Conservation (phyloP, 2,329 filamentous ascomycete genomes). For the Xylaria multiplex region DNA sequence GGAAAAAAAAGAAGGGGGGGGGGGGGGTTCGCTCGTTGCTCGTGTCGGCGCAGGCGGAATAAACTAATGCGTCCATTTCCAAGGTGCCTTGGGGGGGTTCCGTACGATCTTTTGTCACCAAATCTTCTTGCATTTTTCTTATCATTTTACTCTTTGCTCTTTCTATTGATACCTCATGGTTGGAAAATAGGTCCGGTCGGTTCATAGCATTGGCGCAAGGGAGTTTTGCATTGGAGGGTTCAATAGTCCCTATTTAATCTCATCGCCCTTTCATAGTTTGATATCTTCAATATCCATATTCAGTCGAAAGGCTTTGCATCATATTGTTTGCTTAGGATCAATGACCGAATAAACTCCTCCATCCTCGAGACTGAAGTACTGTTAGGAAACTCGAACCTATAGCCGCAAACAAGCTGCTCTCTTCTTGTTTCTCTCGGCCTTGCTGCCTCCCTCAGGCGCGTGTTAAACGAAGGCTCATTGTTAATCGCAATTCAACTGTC, state of each 20-base stretch:
- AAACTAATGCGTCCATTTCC: neutral
- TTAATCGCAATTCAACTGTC: neutral
- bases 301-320: neutral
- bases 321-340: neutral
- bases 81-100: neutral
- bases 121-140: neutral
- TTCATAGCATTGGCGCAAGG: constrained; percentile 4
- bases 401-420: neutral
- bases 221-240: neutral
- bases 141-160: neutral
- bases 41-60: neutral
- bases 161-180: constrained; percentile 4
- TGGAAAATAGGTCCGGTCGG: neutral
- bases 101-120: neutral
- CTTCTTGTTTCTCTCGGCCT: neutral
- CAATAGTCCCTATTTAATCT: too few species aligned
- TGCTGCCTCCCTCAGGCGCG: neutral
- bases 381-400: neutral
- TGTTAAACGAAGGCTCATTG: neutral
- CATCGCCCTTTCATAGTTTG: neutral
- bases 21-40: neutral
- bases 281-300: neutral
- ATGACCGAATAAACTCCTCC: neutral
- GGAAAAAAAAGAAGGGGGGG: neutral
- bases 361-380: neutral